A percentile compares a stretch with the other conserved stretches of the same genome.
phyloP scores from a whole-genome alignment of 805 yeast genomes.

The Candida loeiensis region DNA sequence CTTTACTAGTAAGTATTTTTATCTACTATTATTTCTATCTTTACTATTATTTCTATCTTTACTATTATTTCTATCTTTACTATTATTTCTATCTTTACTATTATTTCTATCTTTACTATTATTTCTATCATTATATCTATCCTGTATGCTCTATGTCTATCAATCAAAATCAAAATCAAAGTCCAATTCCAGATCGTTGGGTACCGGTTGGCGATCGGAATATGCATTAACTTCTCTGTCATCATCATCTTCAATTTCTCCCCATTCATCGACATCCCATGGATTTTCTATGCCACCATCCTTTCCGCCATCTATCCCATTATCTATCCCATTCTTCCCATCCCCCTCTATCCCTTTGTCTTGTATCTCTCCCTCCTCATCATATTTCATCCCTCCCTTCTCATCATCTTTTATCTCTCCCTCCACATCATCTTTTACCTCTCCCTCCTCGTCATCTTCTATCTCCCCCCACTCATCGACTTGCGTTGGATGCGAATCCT shows the following conservation, averaged over 20 bases:
- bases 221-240: constrained; percentile 1
- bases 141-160: too few relatives aligned
- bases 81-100: too few relatives aligned
- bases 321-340: not conserved
- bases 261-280: not conserved
- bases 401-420: constrained; percentile 2
- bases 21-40: too few relatives aligned
- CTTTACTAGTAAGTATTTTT: too few relatives aligned
- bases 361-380: not conserved
- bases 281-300: too few relatives aligned
- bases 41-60: too few relatives aligned
- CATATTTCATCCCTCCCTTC: not conserved
- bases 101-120: too few relatives aligned
- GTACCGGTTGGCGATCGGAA: too few relatives aligned
- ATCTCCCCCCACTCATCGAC: constrained; percentile 1
- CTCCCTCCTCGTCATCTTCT: not conserved
- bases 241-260: constrained; percentile 3
- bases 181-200: constrained; percentile 27
- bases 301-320: not conserved
- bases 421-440: not conserved
- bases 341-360: not conserved
- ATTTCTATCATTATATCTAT: too few relatives aligned
- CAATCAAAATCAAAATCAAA: constrained; percentile 22
- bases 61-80: too few relatives aligned
- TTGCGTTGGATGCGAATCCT: too few relatives aligned